Evolutionary conservation across 2,329 filamentous ascomycete species (phyloP).

Genomic region (Tolypocladium nubicola): DNA sequence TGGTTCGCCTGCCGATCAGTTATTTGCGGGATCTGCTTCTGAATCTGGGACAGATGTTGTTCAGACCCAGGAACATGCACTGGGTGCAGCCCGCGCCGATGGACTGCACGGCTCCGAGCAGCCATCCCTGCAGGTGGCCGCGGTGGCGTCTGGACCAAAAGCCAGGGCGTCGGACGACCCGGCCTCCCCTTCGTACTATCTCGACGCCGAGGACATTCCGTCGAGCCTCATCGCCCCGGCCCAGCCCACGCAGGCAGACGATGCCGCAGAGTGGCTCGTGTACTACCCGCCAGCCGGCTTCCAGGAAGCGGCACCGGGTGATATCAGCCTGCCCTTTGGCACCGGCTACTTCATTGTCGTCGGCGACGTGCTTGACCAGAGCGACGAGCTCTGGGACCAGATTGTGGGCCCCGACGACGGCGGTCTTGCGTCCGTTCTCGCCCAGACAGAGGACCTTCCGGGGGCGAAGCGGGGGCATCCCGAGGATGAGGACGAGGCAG

Average conservation of each 20-base stretch:
- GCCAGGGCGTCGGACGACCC: neutral
- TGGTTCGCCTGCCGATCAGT: neutral
- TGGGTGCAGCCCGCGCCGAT: neutral
- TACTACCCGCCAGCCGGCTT: neutral
- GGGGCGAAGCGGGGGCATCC: neutral
- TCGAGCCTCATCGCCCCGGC: no score
- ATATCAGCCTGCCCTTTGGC: neutral
- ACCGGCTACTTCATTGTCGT: neutral
- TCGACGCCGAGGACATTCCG: neutral
- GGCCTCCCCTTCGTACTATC: neutral
- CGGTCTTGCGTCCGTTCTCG: neutral
- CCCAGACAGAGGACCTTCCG: neutral
- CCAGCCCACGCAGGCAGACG: neutral
- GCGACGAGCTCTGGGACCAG: neutral
- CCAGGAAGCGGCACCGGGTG: neutral
- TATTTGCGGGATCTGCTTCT: neutral
- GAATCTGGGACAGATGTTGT: neutral
- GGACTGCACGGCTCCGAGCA: neutral
- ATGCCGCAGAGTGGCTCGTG: neutral
- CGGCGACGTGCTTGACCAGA: neutral
- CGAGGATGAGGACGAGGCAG: neutral
- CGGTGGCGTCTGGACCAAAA: neutral
- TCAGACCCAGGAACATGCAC: neutral
- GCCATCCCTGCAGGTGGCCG: neutral
- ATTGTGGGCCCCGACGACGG: neutral